Base-by-base conservation (phyloP, 2,329 filamentous ascomycete genomes). In the Podosphaera aphanis region DNA sequence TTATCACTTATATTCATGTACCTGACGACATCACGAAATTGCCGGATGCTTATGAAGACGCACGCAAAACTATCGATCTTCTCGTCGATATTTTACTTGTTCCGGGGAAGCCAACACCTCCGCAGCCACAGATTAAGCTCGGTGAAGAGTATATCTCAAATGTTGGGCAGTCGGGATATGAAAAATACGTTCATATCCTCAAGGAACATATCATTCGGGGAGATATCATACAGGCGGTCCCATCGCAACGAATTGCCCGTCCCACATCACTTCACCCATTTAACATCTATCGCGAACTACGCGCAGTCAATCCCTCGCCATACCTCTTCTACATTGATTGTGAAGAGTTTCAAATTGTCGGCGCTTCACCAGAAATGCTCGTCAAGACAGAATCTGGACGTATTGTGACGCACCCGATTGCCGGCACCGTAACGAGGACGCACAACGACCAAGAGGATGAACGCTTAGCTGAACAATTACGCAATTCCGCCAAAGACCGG, bases 291-390 rank as follows among this genome's bases (percentile, higher is more conserved):
- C 77, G 88, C 46, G 84, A 93, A 60, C 71, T 98, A 33, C 83
- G 90, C 50, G 93, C 84, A n/a, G 83, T 95, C 57, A 98, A 98
- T 60, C 90, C 90, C 0, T 93, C 85, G 7, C 90, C 90, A 0
- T 98, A 98, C 63, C 75, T 98, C 31, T 98, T 98, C 68, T 98
- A 86, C 64, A 74, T 98, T 50, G 77, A 90, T 61, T 95, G 88
- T 64, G 71, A 73, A 49, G 80, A 83, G 57, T 95, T 98, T 64
- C 83, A 94, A 60, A 86, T 98, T 53, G 80, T 98, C 11, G 90
- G 90, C 48, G 90, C 90, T 35, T 93, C 83, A 48, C 90, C 90
- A 1, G 90, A 98, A 64, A 73, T 95, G 49, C 74, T 98, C 40
- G 88, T 93, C 57, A 94, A 94, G 65, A 77, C 81, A 52, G 85